Percentiles rank a stretch among this genome's conserved stretches.
Conservation (phyloP, 2,329 filamentous ascomycete genomes). For the Aspergillus novofumigatus region DNA sequence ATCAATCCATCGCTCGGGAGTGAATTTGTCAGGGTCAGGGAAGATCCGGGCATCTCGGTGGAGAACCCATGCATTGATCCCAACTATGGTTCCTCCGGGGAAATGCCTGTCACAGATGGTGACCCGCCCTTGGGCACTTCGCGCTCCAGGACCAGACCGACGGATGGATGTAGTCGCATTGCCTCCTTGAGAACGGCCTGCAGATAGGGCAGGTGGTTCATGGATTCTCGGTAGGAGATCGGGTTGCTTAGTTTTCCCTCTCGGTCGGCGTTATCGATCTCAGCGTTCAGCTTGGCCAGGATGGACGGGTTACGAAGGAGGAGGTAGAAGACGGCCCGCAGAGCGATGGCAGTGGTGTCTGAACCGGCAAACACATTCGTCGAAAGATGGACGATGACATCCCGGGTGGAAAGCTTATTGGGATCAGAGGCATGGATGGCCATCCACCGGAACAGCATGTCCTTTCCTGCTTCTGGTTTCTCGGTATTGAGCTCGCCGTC, state of each 20-base stretch:
- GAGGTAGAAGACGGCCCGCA: conserved; percentile 39
- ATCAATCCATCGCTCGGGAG: conserved; percentile 46
- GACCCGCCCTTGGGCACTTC: conserved; percentile 28
- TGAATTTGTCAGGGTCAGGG: conserved; percentile 37
- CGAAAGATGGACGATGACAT: conserved; percentile 26
- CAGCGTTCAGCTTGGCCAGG: conserved; percentile 33
- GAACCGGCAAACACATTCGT: conserved; percentile 22
- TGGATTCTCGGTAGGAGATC: conserved; percentile 21
- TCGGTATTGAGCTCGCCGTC: conserved; percentile 3
- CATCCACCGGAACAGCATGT: conserved; percentile 30
- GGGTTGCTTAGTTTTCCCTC: conserved; percentile 18
- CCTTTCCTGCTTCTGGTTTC: conserved; percentile 15
- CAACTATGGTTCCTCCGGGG: conserved; percentile 39
- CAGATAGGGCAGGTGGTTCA: conserved; percentile 31
- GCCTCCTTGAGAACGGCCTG: conserved; percentile 36
- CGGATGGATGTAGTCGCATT: conserved; percentile 33
- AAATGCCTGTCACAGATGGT: conserved; percentile 29
- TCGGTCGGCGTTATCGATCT: conserved; percentile 33
- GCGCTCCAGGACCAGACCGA: conserved; percentile 33
- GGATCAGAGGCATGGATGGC: conserved; percentile 25
- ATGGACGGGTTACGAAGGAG: conserved; percentile 28
- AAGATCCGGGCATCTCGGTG: conserved; percentile 41
- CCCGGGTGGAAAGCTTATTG: conserved; percentile 23
- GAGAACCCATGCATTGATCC: conserved; percentile 43
- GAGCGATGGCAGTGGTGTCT: conserved; percentile 35